Evolutionary conservation across 2,329 filamentous ascomycete species (phyloP), one percentile per base, ranked within the genome.

Genomic region (Ophiostoma fasciatum): DNA sequence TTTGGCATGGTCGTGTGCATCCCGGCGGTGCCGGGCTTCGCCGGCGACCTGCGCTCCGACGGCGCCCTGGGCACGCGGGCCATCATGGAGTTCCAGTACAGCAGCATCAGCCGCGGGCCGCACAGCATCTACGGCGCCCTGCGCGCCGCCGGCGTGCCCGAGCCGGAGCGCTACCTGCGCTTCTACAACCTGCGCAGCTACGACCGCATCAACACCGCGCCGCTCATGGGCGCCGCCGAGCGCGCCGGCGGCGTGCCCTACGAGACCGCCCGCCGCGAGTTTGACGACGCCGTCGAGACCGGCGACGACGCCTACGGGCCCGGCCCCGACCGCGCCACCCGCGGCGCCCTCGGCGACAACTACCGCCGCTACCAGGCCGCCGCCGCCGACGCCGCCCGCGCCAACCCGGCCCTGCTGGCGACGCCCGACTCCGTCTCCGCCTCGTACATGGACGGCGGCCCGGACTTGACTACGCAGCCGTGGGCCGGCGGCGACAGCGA

Each of bases 51-150:
- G 33, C 71, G 80, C 48, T 67, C 67, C 0, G 78, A 87, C 35
- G 76, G 71, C 17, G 75, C 78, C 8, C 62, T 88, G 1, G 79
- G 80, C 17, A 90, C 82, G 0, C 66, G 83, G 25, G 83, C 82
- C 5, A 88, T 92, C 49, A 87, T 90, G 79, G 82, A 90, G 52
- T 88, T 80, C 54, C 82, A 90, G 51, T 88, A 90, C 57, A 66
- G 74, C 49, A 79, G 73, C 35, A 90, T 90, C 58, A 80, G 74
- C 54, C 73, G 82, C 25, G 80, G 81, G 22, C 80, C 79, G 3
- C 60, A 82, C 52, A 81, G 74, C 40, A 90, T 92, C 51, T 76
- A 87, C 50, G 81, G 87, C 53, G 65, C 64, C 31, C 67, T 87
- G 35, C 62, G 64, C 14, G 62, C 68, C 37, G 66, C 69, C 22